Base-by-base conservation (phyloP, 176 grass and related monocot species). In the Tillandsia fasciculata region DNA sequence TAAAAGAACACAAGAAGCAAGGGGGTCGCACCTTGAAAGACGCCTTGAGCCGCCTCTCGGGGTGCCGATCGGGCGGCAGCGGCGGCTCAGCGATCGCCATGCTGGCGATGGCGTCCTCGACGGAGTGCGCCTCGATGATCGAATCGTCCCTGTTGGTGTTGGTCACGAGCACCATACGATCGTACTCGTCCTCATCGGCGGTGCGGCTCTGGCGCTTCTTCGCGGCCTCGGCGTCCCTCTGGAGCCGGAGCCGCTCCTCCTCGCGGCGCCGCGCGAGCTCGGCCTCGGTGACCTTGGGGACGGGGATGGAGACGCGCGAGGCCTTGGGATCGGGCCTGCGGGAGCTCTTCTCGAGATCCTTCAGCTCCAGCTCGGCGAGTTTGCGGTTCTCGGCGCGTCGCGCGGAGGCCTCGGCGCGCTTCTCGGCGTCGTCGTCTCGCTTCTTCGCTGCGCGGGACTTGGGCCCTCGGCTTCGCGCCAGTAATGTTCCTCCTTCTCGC, bases 61-160 rank as follows among this genome's bases (percentile, higher is more conserved):
- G 94, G 77, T 99, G 89, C 70, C 87, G 86, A 64, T 99, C 94
- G 0, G 89, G 76, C 22, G 83, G 69, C 53, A 91, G 8, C 3
- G 73, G 26, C 14, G 70, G 72, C 1, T 86, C 72, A 53, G 86
- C 61, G 50, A 93, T 42, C 5, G 89, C 78, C 84, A 99, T 80
- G 64, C 74, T 69, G 26, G 58, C 72, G 70, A 99, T 87, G 53
- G 94, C 89, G 27, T 99, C 94, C 42, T 90, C 87, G 48, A 99
- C 79, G 0, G 86, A 87, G 12, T 84, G 86, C 0, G 94, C 94
- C 80, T 99, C 94, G 63, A 99, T 90, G 77, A 99, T 15, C 26
- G 86, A 99, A 71, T 99, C 94, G 50, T 99, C 89, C 66, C 94
- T 83, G 75, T 99, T 99, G 65, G 94, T 99, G 69, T 99, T 99